Conservation (phyloP, 495 filamentous ascomycete genomes). For the Hypoxylon intermedium region DNA sequence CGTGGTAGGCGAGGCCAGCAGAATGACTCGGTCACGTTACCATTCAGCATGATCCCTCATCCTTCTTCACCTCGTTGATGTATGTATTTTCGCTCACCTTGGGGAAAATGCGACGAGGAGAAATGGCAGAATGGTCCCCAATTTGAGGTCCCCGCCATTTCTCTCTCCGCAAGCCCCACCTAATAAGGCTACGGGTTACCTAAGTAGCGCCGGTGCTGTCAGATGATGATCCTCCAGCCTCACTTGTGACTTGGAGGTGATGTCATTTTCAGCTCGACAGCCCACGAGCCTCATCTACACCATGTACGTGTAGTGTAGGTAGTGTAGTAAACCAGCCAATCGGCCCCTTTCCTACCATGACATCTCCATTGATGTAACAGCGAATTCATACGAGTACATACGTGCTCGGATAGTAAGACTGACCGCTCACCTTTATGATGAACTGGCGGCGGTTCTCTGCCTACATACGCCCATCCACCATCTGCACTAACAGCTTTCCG, state of each 20-base stretch:
- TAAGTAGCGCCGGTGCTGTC: constrained; percentile 16
- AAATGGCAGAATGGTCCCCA: neutral
- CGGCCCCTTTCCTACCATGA: constrained; percentile 10
- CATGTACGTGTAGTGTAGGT: neutral
- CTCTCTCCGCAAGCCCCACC: constrained; percentile 32
- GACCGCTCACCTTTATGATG: neutral
- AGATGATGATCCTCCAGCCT: constrained; percentile 36
- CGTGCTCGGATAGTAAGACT: no score
- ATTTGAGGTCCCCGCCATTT: neutral
- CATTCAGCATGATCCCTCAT: constrained; percentile 22
- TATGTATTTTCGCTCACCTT: constrained; percentile 25
- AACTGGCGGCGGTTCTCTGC: neutral
- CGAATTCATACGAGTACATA: no score
- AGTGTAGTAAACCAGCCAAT: constrained; percentile 16
- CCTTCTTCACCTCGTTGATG: constrained; percentile 19
- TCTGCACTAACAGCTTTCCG: no score
- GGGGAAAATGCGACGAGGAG: constrained; percentile 12
- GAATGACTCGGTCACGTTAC: constrained; percentile 33
- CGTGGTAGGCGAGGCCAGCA: constrained; percentile 23
- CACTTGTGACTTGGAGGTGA: constrained; percentile 19
- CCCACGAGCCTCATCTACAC: constrained; percentile 4
- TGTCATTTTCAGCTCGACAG: constrained; percentile 37
- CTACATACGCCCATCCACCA: no score
- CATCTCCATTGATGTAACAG: no score
- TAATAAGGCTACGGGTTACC: constrained; percentile 29